Percentiles rank a stretch among this genome's conserved stretches.
Evolutionary conservation across 148 eudicot species (phyloP).

Genomic region (Camellia granthamiana): DNA sequence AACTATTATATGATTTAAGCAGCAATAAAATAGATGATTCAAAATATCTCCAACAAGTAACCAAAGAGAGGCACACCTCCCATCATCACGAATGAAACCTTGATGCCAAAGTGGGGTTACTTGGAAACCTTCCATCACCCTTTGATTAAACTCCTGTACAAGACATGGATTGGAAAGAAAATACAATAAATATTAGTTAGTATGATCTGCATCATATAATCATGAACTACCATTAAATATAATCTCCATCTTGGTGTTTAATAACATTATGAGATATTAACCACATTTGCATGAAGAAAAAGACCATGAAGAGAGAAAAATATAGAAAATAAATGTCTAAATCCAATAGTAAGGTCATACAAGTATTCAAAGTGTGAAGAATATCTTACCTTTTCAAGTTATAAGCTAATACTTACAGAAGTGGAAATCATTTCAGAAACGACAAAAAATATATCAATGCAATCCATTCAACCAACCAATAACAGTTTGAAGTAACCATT

Average conservation of each 20-base stretch:
- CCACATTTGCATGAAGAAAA: too few species aligned
- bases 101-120: slow-evolving; percentile 95
- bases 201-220: too few species aligned
- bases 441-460: not conserved
- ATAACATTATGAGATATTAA: too few species aligned
- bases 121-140: slow-evolving; percentile 84
- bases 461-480: not conserved
- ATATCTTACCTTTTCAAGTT: too few species aligned
- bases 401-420: not conserved
- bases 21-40: not conserved
- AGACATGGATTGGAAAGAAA: not conserved
- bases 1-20: too few species aligned
- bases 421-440: not conserved
- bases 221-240: too few species aligned
- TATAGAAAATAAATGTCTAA: too few species aligned
- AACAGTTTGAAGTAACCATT: not conserved
- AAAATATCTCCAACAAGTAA: not conserved
- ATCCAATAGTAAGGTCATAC: too few species aligned
- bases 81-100: slow-evolving; percentile 88
- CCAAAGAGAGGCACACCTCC: slow-evolving; percentile 50
- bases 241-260: too few species aligned
- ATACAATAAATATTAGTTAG: too few species aligned
- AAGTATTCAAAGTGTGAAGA: too few species aligned
- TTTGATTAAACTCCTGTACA: slow-evolving; percentile 63
- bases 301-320: too few species aligned